Percentiles rank a stretch among this genome's conserved stretches.
Evolutionary conservation across 306 rosid species (phyloP).

Genomic region (Cucurbita maxima): DNA sequence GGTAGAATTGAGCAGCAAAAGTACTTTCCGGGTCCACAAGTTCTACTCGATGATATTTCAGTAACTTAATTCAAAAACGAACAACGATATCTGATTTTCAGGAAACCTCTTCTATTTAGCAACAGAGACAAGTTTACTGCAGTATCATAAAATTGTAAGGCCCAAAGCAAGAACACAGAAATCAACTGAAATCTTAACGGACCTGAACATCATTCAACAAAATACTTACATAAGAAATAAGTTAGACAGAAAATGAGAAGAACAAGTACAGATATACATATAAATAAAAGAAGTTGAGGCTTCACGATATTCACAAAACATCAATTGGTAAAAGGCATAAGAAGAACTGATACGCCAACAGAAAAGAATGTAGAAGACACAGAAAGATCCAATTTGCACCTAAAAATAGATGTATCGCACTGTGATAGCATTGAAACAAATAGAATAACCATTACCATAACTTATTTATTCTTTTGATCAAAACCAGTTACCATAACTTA

Average conservation of each 20-base stretch:
- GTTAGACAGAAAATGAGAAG: background rate
- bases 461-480: background rate
- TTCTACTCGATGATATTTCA: background rate
- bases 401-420: background rate
- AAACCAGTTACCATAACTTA: constrained; percentile 15
- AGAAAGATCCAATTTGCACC: background rate
- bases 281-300: background rate
- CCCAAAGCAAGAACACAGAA: background rate
- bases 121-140: background rate
- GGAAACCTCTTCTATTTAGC: background rate
- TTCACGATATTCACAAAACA: background rate
- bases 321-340: background rate
- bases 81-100: background rate
- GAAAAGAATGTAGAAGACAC: background rate
- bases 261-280: background rate
- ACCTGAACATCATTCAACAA: background rate
- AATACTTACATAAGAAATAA: background rate
- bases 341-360: background rate
- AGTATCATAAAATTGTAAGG: background rate
- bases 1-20: background rate
- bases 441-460: constrained; percentile 8
- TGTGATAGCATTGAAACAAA: constrained; percentile 7
- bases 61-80: background rate
- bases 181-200: background rate
- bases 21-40: background rate